These are phyloP conservation scores for Ampelocalamus luodianensis DNA, from an alignment of 176 grass and related monocot species.

Conservation along the genomic window DNA sequence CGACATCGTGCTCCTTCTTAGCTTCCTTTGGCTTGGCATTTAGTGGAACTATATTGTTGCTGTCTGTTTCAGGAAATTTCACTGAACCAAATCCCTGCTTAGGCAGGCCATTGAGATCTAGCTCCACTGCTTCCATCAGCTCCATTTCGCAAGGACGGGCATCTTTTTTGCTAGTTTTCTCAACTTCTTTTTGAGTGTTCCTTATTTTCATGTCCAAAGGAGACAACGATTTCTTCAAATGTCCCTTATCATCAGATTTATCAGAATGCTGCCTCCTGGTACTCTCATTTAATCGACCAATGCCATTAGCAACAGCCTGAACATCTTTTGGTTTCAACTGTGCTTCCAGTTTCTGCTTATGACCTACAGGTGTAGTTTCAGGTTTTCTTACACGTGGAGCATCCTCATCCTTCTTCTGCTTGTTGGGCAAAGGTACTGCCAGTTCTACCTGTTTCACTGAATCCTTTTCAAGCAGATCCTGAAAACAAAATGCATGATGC, in stretches of 20 bases:
- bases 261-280: conserved; percentile 28
- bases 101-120: conserved; percentile 58
- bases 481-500: conserved; percentile 14
- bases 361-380: conserved; percentile 21
- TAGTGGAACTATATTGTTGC: conserved; percentile 35
- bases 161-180: conserved; percentile 43
- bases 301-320: conserved; percentile 47
- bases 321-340: conserved; percentile 50
- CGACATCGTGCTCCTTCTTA: conserved; percentile 28
- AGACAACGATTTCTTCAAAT: conserved; percentile 36
- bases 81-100: conserved; percentile 48
- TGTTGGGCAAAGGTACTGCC: conserved; percentile 34
- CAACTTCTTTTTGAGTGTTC: conserved; percentile 45
- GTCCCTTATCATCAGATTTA: conserved; percentile 44
- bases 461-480: conserved; percentile 38
- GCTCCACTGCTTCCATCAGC: conserved; percentile 54
- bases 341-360: conserved; percentile 36
- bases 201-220: conserved; percentile 40
- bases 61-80: conserved; percentile 45
- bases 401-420: conserved; percentile 12
- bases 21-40: conserved; percentile 35
- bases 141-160: conserved; percentile 17
- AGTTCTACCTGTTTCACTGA: conserved; percentile 26
- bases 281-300: conserved; percentile 27
- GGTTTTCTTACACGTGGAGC: conserved; percentile 43